Percentiles rank a stretch among this genome's conserved stretches.
These are phyloP conservation scores for Akanthomyces lecanii DNA, from an alignment of 2,329 filamentous ascomycete species.

Conservation along the genomic window DNA sequence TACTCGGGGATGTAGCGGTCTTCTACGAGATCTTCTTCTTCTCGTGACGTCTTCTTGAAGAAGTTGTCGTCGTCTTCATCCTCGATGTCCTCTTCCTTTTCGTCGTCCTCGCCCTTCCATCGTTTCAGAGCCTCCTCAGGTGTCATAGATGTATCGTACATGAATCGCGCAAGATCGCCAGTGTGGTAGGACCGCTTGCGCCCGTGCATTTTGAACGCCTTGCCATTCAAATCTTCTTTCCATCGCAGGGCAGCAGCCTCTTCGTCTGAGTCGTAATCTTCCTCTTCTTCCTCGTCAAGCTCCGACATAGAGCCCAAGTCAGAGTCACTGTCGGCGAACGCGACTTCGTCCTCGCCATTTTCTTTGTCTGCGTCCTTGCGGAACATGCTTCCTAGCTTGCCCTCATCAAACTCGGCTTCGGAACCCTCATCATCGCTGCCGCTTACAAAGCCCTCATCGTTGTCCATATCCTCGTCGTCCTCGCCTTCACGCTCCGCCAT, in stretches of 20 bases:
- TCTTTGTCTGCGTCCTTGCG: constrained; percentile 48
- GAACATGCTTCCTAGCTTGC: constrained; percentile 59
- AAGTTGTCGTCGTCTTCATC: constrained; percentile 58
- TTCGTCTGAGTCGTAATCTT: constrained; percentile 56
- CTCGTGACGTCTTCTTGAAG: constrained; percentile 59
- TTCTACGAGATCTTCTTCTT: constrained; percentile 69
- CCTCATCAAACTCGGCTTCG: constrained; percentile 55
- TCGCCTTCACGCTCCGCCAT: constrained; percentile 57
- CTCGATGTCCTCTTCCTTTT: constrained; percentile 56
- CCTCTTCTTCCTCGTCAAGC: constrained; percentile 44
- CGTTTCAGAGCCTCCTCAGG: constrained; percentile 69
- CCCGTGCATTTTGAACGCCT: constrained; percentile 67
- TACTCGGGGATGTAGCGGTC: constrained; percentile 75
- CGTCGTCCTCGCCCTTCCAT: constrained; percentile 69
- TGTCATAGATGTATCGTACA: constrained; percentile 80
- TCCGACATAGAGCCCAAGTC: constrained; percentile 84
- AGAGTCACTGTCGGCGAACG: constrained; percentile 94
- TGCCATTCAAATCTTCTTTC: constrained; percentile 82
- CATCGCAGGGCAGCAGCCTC: constrained; percentile 73
- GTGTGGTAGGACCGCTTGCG: constrained; percentile 70
- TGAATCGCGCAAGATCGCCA: constrained; percentile 75
- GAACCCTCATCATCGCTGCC: constrained; percentile 50
- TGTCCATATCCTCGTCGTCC: constrained; percentile 52
- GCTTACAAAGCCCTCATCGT: constrained; percentile 52
- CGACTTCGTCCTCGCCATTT: constrained; percentile 64